phyloP scores from a whole-genome alignment of 2,329 filamentous ascomycete genomes.

The Fusarium nodosum region DNA sequence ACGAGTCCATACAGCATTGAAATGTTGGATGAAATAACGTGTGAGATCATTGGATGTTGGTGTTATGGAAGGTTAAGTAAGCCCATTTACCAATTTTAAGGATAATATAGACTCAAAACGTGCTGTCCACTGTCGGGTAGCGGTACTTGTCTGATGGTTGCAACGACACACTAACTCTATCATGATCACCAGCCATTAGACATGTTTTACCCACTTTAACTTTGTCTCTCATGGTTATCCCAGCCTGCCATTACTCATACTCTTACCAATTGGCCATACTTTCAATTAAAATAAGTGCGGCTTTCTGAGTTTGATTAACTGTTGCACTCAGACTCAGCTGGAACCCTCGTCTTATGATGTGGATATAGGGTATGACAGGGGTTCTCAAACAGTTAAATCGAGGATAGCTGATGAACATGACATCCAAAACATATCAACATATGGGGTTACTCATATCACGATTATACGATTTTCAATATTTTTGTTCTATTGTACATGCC shows the following conservation, averaged over 20 bases:
- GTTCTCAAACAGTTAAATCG: neutral
- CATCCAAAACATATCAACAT: neutral
- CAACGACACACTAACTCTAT: slow-evolving; percentile 18
- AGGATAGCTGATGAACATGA: neutral
- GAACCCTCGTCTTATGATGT: neutral
- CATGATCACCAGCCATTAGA: neutral
- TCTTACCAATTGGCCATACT: slow-evolving; percentile 3
- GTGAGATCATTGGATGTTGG: slow-evolving; percentile 12
- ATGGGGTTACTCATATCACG: neutral
- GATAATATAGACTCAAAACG: neutral
- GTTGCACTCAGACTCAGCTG: neutral
- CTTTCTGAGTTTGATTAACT: slow-evolving; percentile 12
- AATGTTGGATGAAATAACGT: slow-evolving; percentile 4
- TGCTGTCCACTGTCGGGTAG: neutral
- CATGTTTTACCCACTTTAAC: neutral
- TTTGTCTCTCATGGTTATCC: slow-evolving; percentile 10
- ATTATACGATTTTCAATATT: neutral
- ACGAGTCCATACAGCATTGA: neutral
- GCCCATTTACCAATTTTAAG: neutral
- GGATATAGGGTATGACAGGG: slow-evolving; percentile 18
- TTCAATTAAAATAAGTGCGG: neutral
- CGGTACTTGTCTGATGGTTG: slow-evolving; percentile 1
- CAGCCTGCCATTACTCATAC: neutral
- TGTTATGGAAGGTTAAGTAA: neutral
- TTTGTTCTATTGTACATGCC: slow-evolving; percentile 36